Base-by-base conservation (phyloP, 1,139 yeast genomes). In the Yamadazyma triangularis region DNA sequence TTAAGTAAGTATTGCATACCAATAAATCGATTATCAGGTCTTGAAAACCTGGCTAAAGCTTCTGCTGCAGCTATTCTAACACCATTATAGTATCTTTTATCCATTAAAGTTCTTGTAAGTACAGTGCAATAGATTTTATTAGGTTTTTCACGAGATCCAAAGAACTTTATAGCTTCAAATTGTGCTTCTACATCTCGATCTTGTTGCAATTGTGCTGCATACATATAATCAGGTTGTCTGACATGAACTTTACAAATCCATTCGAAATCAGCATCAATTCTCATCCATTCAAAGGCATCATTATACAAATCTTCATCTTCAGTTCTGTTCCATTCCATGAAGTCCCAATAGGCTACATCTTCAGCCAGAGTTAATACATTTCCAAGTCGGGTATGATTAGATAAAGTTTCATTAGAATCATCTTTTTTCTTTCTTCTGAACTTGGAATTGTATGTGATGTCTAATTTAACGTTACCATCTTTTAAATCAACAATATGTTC, bases 111-210 rank as follows among this genome's bases (percentile, higher is more conserved):
- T 36, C 96, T 66, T 3, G 87, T 64, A 25, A 93, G 60, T 15
- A 85, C 73, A 0, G 95, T 80, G 8, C 95, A 87, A 50, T 88
- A 85, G 4, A 82, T 63, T 0, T 76, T 64, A 13, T 51, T 54
- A 0, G 89, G 85, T 36, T 75, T 73, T 26, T 68, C 72, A 4
- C 72, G 63, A 19, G 67, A 72, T 7, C 80, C 79, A 55, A 87
- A 89, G 54, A 75, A 86, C 30, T 71, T 63, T 11, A 89, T 73
- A 3, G 96, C 89, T 36, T 88, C 96, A 32, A 76, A 63, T 50
- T 93, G 99, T 0, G 98, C 98, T 42, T 88, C 96, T 11, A 93
- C 95, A 51, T 93, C 99, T 41, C 96, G 65, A 58, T 93, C 99
- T 53, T 87, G 94, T 45, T 86, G 93, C 23, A 93, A 60, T 50